Base-by-base conservation (phyloP, 768 basidiomycete species). In the Sistotremastrum niveocremeum region DNA sequence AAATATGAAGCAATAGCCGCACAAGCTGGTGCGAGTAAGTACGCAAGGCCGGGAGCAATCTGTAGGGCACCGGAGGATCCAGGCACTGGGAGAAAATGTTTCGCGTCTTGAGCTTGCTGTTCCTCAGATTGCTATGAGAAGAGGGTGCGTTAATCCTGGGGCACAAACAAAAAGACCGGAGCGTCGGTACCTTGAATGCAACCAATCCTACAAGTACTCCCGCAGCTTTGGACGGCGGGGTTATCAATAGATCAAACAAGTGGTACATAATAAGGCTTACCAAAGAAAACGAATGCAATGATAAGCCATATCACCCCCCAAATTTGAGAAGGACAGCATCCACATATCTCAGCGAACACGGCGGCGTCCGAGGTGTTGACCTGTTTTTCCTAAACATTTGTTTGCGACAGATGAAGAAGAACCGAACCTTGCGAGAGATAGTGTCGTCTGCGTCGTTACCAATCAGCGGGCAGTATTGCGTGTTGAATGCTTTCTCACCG, bases 241-340 rank as follows among this genome's bases (percentile, higher is more conserved):
- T 20, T 20, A 20, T 20, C 20, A 2, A 20, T 20, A 2, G 20
- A 20, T 20, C 20, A 20, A 20, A 20, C 20, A 20, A 20, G 20
- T 20, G 20, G 20, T 20, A 20, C 20, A 20, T 20, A 20, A 20
- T 20, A 20, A 20, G 20, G 20, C 20, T 20, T 20, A 20, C 20
- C 20, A 54, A 93, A 88, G 65, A 84, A 90, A 6, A 71, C 50
- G 46, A 84, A 70, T 0, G 86, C 81, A 32, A 77, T 60, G 52
- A 91, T 60, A 35, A 89, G 74, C 90, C 90, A 93, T 42, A 93
- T 71, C 45, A 90, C 76, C 34, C 89, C 89, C 88, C 87, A 89
- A 0, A 85, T 87, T 77, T 73, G 77, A 4, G 86, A 84, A 11
- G 85, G 84, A 57, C 75, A 89, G 62, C 87, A 91, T 28, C 85